A percentile compares a stretch with the other conserved stretches of the same genome.
phyloP scores from a whole-genome alignment of 2,329 filamentous ascomycete genomes.

The Trichoderma lentiforme region DNA sequence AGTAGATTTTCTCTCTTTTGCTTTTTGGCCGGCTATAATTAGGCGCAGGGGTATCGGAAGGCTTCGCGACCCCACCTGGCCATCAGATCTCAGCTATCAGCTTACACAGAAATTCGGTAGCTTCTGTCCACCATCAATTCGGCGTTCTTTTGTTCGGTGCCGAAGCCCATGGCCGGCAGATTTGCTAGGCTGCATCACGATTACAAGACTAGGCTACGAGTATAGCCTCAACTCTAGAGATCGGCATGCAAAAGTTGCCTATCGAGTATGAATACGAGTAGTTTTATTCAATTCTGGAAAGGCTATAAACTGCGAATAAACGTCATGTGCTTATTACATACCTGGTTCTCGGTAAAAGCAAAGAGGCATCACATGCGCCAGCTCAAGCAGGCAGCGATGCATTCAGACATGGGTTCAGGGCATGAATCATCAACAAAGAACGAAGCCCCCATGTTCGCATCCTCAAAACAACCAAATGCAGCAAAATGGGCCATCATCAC shows the following conservation, averaged over 20 bases:
- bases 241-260: neutral
- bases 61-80: neutral
- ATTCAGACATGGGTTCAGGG: neutral
- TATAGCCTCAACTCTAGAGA: neutral
- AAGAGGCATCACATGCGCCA: neutral
- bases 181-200: neutral
- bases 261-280: neutral
- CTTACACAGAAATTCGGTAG: neutral
- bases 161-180: slow-evolving; percentile 1
- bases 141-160: neutral
- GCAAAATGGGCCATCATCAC: too few species aligned
- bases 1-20: neutral
- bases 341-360: neutral
- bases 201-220: too few species aligned
- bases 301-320: neutral
- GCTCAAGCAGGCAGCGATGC: neutral
- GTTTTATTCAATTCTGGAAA: neutral
- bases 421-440: neutral
- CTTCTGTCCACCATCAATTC: neutral
- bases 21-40: neutral
- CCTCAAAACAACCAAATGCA: neutral
- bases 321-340: neutral
- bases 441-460: neutral
- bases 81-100: neutral
- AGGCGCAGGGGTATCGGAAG: slow-evolving; percentile 15